These are phyloP conservation scores for Alternaria hordeiaustralica DNA, from an alignment of 2,329 filamentous ascomycete genomes.

Conservation along the genomic window DNA sequence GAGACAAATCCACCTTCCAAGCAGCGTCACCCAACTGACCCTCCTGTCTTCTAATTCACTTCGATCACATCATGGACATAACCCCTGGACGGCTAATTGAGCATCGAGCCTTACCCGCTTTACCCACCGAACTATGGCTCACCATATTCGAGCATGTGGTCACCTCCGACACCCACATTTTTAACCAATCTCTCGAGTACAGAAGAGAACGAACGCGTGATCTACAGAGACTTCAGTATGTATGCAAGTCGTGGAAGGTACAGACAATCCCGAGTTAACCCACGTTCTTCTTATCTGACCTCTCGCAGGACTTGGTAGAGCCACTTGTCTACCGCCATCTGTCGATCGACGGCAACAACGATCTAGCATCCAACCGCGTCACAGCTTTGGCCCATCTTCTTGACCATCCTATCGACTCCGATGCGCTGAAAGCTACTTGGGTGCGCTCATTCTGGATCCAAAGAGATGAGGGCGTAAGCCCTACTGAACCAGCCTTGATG, in stretches of 20 bases:
- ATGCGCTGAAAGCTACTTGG: neutral
- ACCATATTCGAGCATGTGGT: conserved; percentile 1
- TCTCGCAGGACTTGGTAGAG: neutral
- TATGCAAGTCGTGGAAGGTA: neutral
- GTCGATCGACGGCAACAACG: neutral
- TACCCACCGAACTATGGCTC: conserved; percentile 4
- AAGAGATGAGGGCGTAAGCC: neutral
- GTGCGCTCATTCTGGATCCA: neutral
- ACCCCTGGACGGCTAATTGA: neutral
- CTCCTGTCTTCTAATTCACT: neutral
- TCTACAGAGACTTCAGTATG: neutral
- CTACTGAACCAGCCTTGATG: neutral
- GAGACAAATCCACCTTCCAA: neutral
- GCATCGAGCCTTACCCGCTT: neutral
- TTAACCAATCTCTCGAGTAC: neutral
- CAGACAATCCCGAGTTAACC: neutral
- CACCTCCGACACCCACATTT: conserved; percentile 2
- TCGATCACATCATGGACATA: neutral
- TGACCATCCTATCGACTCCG: neutral
- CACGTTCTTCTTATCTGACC: neutral
- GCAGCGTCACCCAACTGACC: neutral
- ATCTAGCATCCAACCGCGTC: neutral
- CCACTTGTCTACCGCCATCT: conserved; percentile 1
- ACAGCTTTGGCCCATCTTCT: neutral
- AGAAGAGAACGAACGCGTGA: neutral